Conservation (phyloP, 2,329 filamentous ascomycete genomes). For the Chaetomiaceae sp. region DNA sequence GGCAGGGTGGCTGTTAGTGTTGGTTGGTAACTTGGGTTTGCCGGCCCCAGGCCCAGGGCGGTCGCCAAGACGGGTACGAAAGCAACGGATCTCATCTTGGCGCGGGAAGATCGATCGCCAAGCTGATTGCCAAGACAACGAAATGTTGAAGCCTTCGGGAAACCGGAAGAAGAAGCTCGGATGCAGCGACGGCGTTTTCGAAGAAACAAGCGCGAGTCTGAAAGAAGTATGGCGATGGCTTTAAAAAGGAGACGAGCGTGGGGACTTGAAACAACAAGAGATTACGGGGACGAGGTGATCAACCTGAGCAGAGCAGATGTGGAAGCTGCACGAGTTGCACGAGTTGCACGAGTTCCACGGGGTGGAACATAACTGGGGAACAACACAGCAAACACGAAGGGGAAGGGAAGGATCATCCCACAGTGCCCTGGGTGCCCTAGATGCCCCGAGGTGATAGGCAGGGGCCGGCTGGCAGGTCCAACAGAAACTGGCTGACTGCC, state of each 20-base stretch:
- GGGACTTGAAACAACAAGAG: slow-evolving; percentile 12
- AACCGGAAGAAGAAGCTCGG: not conserved
- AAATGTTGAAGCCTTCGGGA: not conserved
- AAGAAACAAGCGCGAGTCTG: not conserved
- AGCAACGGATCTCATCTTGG: slow-evolving; percentile 24
- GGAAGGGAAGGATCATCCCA: not conserved
- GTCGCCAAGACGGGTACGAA: slow-evolving; percentile 47
- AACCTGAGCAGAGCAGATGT: not conserved
- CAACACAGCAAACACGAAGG: not conserved
- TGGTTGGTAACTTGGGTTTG: too few relatives aligned
- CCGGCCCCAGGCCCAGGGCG: slow-evolving; percentile 38
- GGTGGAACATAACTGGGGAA: slow-evolving; percentile 4
- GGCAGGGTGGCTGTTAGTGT: slow-evolving; percentile 47
- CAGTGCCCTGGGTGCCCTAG: not conserved
- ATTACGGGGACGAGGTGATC: slow-evolving; percentile 8
- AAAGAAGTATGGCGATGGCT: not conserved
- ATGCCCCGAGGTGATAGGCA: too few relatives aligned
- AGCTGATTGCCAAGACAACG: slow-evolving; percentile 7
- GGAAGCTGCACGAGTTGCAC: slow-evolving; percentile 4
- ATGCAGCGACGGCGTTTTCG: not conserved
- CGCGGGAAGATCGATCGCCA: slow-evolving; percentile 12
- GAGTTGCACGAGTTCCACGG: slow-evolving; percentile 12
- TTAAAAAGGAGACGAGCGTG: not conserved
- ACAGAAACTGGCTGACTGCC: not conserved
- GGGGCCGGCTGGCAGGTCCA: too few relatives aligned